Percentiles rank a stretch among this genome's conserved stretches.
Conservation (phyloP, 23 red algal species). For the Gracilaria caudata region DNA sequence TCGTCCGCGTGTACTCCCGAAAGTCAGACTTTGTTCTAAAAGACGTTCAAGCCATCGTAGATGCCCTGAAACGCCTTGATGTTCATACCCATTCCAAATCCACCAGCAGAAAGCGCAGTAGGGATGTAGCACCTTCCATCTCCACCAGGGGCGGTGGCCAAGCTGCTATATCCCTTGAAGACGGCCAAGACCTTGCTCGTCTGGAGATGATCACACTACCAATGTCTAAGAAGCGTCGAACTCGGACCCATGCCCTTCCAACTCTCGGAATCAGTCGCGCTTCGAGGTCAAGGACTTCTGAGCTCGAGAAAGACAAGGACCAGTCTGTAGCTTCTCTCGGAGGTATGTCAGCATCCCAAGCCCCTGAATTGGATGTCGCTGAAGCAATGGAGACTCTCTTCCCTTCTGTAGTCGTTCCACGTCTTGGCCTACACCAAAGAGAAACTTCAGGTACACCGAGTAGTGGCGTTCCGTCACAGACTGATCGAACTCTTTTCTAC, state of each 20-base stretch:
- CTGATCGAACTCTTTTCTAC: background rate
- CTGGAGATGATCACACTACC: conserved; percentile 50
- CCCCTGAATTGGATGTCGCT: conserved; percentile 31
- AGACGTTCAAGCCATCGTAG: conserved; percentile 49
- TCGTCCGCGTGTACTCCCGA: conserved; percentile 80
- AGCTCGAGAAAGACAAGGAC: background rate
- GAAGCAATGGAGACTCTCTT: conserved; percentile 63
- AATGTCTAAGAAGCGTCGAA: conserved; percentile 26
- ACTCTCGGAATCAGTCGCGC: background rate
- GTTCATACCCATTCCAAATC: conserved; percentile 27
- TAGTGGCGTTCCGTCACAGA: background rate
- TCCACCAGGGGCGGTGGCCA: background rate
- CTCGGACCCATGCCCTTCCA: conserved; percentile 9
- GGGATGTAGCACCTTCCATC: background rate
- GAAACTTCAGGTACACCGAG: conserved; percentile 2
- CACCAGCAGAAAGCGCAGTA: conserved; percentile 5
- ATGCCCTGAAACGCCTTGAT: conserved; percentile 27
- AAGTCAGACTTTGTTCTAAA: conserved; percentile 63
- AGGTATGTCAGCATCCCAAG: background rate
- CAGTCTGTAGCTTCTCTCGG: conserved; percentile 8
- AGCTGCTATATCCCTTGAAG: conserved; percentile 16
- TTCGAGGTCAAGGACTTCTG: background rate
- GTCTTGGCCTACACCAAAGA: background rate
- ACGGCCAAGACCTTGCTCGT: conserved; percentile 37
- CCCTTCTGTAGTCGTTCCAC: conserved; percentile 50